Evolutionary conservation across 805 yeast genomes (phyloP).

Genomic region (Zygosaccharomyces rouxii): DNA sequence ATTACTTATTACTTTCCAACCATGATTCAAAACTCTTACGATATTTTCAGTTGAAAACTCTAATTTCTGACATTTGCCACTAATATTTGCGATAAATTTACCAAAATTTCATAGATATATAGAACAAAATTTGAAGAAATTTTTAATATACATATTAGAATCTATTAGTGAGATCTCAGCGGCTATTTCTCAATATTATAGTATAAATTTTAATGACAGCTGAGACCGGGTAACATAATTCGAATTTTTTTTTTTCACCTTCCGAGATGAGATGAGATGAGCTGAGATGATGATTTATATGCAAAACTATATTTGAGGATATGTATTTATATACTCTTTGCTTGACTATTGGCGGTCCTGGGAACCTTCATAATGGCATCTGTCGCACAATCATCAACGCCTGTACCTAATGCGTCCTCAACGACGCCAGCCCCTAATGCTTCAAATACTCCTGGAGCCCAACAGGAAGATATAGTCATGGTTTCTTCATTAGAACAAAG

Average conservation of each 20-base stretch:
- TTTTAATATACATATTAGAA: background rate
- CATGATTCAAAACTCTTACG: no score
- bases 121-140: background rate
- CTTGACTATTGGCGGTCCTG: background rate
- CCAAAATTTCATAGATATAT: background rate
- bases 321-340: no score
- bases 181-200: background rate
- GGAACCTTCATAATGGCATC: background rate
- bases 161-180: background rate
- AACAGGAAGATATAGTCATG: constrained; percentile 9
- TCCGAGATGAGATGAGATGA: background rate
- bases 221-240: background rate
- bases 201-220: background rate
- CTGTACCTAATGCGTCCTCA: background rate
- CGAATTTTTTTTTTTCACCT: background rate
- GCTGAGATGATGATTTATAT: background rate
- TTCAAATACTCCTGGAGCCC: background rate
- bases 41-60: no score
- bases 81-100: no score
- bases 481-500: constrained; percentile 38
- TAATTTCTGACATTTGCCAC: no score
- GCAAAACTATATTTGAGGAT: no score
- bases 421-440: background rate
- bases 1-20: no score
- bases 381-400: constrained; percentile 1